Evolutionary conservation across 140 eudicot genomes (phyloP), one percentile per base, ranked within the genome.

Genomic region (Anethum foeniculum): DNA sequence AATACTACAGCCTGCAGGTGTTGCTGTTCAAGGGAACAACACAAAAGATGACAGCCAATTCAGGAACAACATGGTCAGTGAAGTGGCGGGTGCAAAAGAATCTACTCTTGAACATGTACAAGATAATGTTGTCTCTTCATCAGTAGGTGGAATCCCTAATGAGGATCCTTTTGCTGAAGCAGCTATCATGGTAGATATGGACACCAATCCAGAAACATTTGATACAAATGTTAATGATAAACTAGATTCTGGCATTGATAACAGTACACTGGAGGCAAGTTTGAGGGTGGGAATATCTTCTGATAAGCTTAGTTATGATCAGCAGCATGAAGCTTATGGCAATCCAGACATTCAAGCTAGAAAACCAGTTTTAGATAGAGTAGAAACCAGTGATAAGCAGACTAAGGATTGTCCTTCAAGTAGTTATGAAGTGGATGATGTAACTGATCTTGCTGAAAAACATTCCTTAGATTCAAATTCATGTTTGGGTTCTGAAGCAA

Each of bases 61-160:
- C 77, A 92, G 91, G 39, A 83, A 82, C 48, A 97, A 87, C 81
- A 89, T 65, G 69, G 80, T 81, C 75, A 78, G 79, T 67, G 90
- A 86, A 18, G 84, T 27, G 75, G 87, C 77, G 84, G 84, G 82
- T 83, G 79, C 77, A 15, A 86, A 83, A 72, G 81, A 81, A 76
- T 81, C 83, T 68, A 68, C 77, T 39, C 67, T 83, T 80, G 41
- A 19, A 51, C 71, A 71, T 72, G 77, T 84, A 38, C 84, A 73
- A 84, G 80, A 71, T 75, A 54, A 48, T 67, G 82, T 25, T 67
- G 78, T 60, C 41, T 65, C 87, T 73, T 71, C 34, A 78, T 71
- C 83, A 21, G 34, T 48, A 21, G 54, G 64, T 74, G 82, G 34
- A 77, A 41, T 47, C 47, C 82, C 79, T 58, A 16, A 51, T 36